Conservation (phyloP, 176 grass and related monocot genomes). For the Bothriochloa decipiens region DNA sequence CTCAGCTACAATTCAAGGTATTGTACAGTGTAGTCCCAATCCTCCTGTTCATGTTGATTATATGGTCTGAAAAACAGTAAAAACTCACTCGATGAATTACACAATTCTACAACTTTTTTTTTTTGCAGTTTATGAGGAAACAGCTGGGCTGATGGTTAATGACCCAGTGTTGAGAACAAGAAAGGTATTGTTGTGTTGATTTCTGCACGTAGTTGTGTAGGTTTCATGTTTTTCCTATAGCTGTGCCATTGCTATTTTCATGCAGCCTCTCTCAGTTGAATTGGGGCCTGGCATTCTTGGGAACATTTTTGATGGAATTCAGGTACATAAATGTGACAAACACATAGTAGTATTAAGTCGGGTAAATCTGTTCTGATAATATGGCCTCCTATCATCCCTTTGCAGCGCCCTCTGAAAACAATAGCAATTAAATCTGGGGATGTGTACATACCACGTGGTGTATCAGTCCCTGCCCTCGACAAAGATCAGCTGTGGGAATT, state of each 20-base stretch:
- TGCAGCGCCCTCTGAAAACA: constrained; percentile 82
- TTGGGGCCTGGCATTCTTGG: constrained; percentile 92
- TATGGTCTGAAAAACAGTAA: too few relatives aligned
- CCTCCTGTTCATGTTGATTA: too few relatives aligned
- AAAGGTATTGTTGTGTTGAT: constrained; percentile 49
- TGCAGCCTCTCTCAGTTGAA: constrained; percentile 89
- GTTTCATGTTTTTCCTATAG: background rate
- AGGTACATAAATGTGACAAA: constrained; percentile 48
- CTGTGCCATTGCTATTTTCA: constrained; percentile 16
- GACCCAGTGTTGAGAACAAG: constrained; percentile 66
- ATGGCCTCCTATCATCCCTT: constrained; percentile 9
- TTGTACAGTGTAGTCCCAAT: too few relatives aligned
- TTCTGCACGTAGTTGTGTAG: too few relatives aligned
- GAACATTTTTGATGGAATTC: constrained; percentile 95
- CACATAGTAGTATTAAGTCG: background rate
- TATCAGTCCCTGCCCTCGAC: constrained; percentile 90
- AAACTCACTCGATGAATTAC: too few relatives aligned
- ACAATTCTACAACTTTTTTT: too few relatives aligned
- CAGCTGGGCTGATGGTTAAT: constrained; percentile 69
- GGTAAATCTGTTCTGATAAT: background rate
- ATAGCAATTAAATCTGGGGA: constrained; percentile 89
- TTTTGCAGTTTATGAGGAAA: constrained; percentile 83
- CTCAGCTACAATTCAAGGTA: constrained; percentile 77
- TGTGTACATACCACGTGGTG: constrained; percentile 95
- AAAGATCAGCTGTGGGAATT: constrained; percentile 88